Evolutionary conservation across 1,139 yeast species (phyloP), one percentile per base, ranked within the genome.

Genomic region (Kurtzmaniella quercitrusa): DNA sequence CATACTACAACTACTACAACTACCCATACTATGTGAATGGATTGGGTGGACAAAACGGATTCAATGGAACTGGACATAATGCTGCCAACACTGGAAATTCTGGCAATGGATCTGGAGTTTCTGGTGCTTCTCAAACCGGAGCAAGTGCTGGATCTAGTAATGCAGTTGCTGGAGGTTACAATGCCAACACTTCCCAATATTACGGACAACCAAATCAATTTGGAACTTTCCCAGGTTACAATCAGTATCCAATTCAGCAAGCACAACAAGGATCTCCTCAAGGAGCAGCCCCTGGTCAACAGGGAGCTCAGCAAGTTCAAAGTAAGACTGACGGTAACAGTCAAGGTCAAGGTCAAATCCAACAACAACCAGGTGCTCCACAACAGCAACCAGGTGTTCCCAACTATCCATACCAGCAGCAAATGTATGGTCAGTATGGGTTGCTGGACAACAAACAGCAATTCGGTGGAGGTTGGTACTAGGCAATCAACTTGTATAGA

Each of bases 321-420:
- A 44, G 47, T 11, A 38, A 37, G 18, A n/a, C 43, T 39, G 44
- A 41, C 34, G 16, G 39, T 36, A 19, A 33, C 33, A 34, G 34
- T 18, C 50, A 51, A 21, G 59, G 53, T 37, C 65, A 57, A 40
- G 65, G 62, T 39, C 59, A 59, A 46, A 51, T 49, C 25, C 60
- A 55, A 38, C 57, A 52, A 36, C 60, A 58, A 49, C 59, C 53
- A 47, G 59, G 57, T 36, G 57, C 62, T 49, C 71, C 68, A 41
- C 66, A 63, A 47, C 36, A 31, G 36, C 73, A 68, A 52, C 70
- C 69, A 42, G 58, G 60, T 49, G 59, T 64, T 49, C 75, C 75
- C 25, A 75, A 70, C 56, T 71, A 66, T 51, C 76, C 61, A 25
- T 73, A 71, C 56, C 78, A 73, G 56, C 77, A 72, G 55, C 46